Conservation (phyloP, 2,329 filamentous ascomycete genomes). For the Aspergillus jensenii region DNA sequence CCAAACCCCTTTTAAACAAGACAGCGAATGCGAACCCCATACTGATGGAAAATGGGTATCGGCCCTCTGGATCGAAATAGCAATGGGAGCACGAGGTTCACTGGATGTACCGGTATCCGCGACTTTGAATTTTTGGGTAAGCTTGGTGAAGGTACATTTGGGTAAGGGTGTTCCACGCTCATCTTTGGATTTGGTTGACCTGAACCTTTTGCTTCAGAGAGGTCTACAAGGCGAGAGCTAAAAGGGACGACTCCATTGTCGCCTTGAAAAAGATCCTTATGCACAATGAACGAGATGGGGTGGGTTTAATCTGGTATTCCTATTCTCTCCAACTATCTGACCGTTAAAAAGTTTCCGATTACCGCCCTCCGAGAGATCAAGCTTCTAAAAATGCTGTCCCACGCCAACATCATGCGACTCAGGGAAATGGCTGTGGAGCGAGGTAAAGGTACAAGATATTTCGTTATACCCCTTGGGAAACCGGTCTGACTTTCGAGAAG, state of each 20-base stretch:
- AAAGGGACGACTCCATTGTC: slow-evolving; percentile 71
- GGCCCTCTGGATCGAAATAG: slow-evolving; percentile 46
- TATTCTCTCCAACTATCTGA: slow-evolving; percentile 12
- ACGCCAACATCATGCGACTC: slow-evolving; percentile 80
- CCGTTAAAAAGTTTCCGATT: slow-evolving; percentile 76
- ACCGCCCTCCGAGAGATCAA: slow-evolving; percentile 97
- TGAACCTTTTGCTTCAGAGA: slow-evolving; percentile 55
- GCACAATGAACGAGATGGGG: slow-evolving; percentile 98
- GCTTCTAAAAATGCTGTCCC: slow-evolving; percentile 89
- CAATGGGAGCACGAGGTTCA: slow-evolving; percentile 62
- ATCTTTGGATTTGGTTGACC: slow-evolving; percentile 4
- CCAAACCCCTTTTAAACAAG: not conserved
- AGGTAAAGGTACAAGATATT: slow-evolving; percentile 53
- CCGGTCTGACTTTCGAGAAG: slow-evolving; percentile 41
- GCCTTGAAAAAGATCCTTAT: slow-evolving; percentile 98
- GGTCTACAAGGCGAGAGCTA: slow-evolving; percentile 84
- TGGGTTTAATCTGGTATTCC: slow-evolving; percentile 42
- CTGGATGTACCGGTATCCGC: slow-evolving; percentile 68
- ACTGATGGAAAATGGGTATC: slow-evolving; percentile 32
- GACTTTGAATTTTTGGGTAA: slow-evolving; percentile 44
- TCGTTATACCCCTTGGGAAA: not conserved
- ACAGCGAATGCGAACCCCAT: not conserved
- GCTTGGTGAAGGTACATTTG: slow-evolving; percentile 94
- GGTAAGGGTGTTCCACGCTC: slow-evolving; percentile 52
- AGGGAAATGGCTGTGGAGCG: slow-evolving; percentile 96